phyloP scores from a whole-genome alignment of 1,139 yeast genomes.

The Yamadazyma atlantica region DNA sequence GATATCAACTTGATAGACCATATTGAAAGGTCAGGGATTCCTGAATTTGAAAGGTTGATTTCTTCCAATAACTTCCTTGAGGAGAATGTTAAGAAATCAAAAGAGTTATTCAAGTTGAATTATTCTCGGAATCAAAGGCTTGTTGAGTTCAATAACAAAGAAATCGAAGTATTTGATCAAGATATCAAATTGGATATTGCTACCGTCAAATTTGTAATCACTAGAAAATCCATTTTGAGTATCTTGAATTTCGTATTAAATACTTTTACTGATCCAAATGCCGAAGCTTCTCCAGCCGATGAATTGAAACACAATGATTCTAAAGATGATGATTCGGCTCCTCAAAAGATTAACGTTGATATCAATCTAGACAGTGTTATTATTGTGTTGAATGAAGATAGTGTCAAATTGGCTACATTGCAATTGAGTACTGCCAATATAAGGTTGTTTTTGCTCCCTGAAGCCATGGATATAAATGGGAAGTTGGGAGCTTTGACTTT shows the following conservation, averaged over 20 bases:
- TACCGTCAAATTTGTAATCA: slow-evolving; percentile 71
- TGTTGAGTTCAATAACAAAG: slow-evolving; percentile 55
- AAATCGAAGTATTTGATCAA: slow-evolving; percentile 77
- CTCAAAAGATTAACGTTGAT: slow-evolving; percentile 70
- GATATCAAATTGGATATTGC: slow-evolving; percentile 74
- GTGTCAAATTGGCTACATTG: slow-evolving; percentile 77
- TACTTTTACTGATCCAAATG: slow-evolving; percentile 82
- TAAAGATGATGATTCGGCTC: slow-evolving; percentile 54
- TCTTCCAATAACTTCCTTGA: slow-evolving; percentile 58
- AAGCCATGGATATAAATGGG: slow-evolving; percentile 72
- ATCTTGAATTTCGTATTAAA: slow-evolving; percentile 78
- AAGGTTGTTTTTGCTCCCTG: slow-evolving; percentile 67
- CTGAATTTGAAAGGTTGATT: slow-evolving; percentile 66
- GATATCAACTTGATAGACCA: slow-evolving; percentile 75
- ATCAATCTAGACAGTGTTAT: slow-evolving; percentile 74
- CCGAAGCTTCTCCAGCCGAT: slow-evolving; percentile 67
- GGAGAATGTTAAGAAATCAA: slow-evolving; percentile 26
- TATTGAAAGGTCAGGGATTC: slow-evolving; percentile 61
- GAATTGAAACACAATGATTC: slow-evolving; percentile 61
- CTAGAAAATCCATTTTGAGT: slow-evolving; percentile 77
- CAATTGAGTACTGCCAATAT: slow-evolving; percentile 74
- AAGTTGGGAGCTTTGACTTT: slow-evolving; percentile 78
- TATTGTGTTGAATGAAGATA: slow-evolving; percentile 78
- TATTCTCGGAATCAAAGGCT: slow-evolving; percentile 61
- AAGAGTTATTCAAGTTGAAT: slow-evolving; percentile 60